These are phyloP conservation scores for Phyllosticta citriasiana DNA, from an alignment of 2,329 filamentous ascomycete genomes.

Conservation along the genomic window DNA sequence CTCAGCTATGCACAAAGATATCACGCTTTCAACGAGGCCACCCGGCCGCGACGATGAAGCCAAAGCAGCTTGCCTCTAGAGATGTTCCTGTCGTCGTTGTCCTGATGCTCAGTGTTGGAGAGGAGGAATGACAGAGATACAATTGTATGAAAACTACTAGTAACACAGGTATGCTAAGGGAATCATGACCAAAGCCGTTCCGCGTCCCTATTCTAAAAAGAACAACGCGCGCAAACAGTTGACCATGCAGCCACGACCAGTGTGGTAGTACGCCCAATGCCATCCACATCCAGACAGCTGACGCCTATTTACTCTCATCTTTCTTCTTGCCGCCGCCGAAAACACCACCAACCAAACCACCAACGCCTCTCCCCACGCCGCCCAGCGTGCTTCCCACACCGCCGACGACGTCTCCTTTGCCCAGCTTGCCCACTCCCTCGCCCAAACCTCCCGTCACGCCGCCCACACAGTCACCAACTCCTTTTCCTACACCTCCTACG, in stretches of 20 bases:
- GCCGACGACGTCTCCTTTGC: constrained; percentile 35
- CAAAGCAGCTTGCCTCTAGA: too few relatives aligned
- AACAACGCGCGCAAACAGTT: too few relatives aligned
- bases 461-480: constrained; percentile 29
- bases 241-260: neutral
- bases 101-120: too few relatives aligned
- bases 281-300: neutral
- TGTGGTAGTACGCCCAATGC: neutral
- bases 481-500: constrained; percentile 28
- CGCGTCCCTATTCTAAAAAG: too few relatives aligned
- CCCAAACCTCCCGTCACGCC: constrained; percentile 34
- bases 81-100: too few relatives aligned
- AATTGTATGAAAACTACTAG: too few relatives aligned
- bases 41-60: too few relatives aligned
- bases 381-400: constrained; percentile 33
- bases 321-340: constrained; percentile 18
- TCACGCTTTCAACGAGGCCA: too few relatives aligned
- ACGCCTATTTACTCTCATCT: constrained; percentile 7
- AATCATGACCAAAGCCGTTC: too few relatives aligned
- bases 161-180: too few relatives aligned
- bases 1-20: too few relatives aligned
- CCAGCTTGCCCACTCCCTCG: constrained; percentile 35
- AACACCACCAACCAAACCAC: constrained; percentile 26
- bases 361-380: constrained; percentile 29
- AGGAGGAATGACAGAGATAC: too few relatives aligned